Conservation (phyloP, 805 yeast genomes). For the Saccharomycopsis amapae region DNA sequence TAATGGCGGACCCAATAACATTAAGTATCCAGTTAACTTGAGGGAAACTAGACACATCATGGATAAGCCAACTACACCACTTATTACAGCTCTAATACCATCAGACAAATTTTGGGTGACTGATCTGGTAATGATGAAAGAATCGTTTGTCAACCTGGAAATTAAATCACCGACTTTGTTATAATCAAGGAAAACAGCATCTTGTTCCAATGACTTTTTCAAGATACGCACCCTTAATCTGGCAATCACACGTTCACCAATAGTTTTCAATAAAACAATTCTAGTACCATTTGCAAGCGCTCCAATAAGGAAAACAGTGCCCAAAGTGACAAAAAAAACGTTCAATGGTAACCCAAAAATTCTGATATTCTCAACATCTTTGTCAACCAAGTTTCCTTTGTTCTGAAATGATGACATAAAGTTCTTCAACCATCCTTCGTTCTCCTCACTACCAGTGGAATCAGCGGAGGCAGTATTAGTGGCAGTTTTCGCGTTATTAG, state of each 20-base stretch:
- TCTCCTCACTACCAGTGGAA: constrained; percentile 24
- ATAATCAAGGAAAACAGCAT: constrained; percentile 81
- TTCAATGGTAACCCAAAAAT: constrained; percentile 53
- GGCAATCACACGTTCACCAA: constrained; percentile 85
- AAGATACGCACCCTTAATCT: constrained; percentile 71
- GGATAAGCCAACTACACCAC: constrained; percentile 78
- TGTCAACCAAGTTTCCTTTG: constrained; percentile 23
- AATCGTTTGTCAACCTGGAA: constrained; percentile 80
- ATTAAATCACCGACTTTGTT: constrained; percentile 90
- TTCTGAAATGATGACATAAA: constrained; percentile 3
- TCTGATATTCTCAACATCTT: constrained; percentile 28
- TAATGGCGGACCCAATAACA: constrained; percentile 75
- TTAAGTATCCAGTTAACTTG: constrained; percentile 76
- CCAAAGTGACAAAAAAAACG: constrained; percentile 58
- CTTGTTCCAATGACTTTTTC: constrained; percentile 73
- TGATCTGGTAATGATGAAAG: constrained; percentile 79
- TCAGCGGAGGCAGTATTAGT: constrained; percentile 1
- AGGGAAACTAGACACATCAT: constrained; percentile 89
- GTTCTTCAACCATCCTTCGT: constrained; percentile 22
- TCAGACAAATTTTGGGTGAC: constrained; percentile 86
- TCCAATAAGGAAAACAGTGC: constrained; percentile 61
- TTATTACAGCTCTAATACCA: constrained; percentile 77
- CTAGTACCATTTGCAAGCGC: constrained; percentile 77
- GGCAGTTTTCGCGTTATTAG: constrained; percentile 32
- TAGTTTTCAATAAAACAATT: constrained; percentile 62